These are phyloP conservation scores for Pneumocystis wakefieldiae DNA, from an alignment of 1,139 yeast species.

Conservation along the genomic window DNA sequence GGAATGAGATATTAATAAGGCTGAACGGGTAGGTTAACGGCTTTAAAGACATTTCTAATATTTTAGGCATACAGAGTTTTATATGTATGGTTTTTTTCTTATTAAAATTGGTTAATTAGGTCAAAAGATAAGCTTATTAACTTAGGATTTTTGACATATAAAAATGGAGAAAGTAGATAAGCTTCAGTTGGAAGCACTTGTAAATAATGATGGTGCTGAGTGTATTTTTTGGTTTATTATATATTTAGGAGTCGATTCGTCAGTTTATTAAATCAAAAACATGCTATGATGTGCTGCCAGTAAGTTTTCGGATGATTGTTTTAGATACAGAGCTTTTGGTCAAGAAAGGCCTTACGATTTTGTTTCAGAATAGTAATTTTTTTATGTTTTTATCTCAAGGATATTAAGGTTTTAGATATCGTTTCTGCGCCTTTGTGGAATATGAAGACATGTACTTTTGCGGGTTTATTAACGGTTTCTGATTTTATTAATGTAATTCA, in stretches of 20 bases:
- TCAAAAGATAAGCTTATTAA: not conserved
- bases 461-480: conserved; percentile 80
- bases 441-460: conserved; percentile 73
- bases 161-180: not conserved
- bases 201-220: not conserved
- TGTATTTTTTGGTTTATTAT: not conserved
- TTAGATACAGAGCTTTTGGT: conserved; percentile 83
- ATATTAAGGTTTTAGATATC: conserved; percentile 31
- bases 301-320: conserved; percentile 81
- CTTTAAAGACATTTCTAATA: too few relatives aligned
- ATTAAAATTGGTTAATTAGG: not conserved
- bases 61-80: too few relatives aligned
- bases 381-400: not conserved
- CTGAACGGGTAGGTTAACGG: too few relatives aligned
- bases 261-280: conserved; percentile 77
- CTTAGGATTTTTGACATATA: not conserved
- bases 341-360: conserved; percentile 76
- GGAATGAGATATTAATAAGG: too few relatives aligned
- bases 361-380: conserved; percentile 53
- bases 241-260: conserved; percentile 45
- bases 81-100: not conserved
- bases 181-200: not conserved
- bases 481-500: conserved; percentile 94
- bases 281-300: conserved; percentile 92
- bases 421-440: conserved; percentile 98